Percentiles rank a stretch among this genome's conserved stretches.
These are phyloP conservation scores for Colletotrichum phormii DNA, from an alignment of 2,329 filamentous ascomycete species.

Conservation along the genomic window DNA sequence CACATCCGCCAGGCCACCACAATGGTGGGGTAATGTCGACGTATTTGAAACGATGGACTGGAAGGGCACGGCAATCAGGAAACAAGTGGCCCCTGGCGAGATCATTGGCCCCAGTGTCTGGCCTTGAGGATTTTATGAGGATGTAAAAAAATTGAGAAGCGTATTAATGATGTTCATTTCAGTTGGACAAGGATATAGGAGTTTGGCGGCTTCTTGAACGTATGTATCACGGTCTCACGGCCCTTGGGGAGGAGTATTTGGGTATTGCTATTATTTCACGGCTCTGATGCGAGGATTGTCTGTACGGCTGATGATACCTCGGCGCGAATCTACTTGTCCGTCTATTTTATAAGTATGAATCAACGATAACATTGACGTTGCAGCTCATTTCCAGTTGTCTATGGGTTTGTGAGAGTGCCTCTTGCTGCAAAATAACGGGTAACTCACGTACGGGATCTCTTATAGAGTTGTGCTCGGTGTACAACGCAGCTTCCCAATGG, in stretches of 20 bases:
- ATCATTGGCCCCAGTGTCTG: constrained; percentile 64
- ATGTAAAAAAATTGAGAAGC: neutral
- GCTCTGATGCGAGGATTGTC: constrained; percentile 19
- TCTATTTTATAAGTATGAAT: constrained; percentile 24
- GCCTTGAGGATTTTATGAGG: constrained; percentile 47
- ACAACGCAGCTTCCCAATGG: neutral
- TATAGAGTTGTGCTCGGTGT: neutral
- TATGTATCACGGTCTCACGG: constrained; percentile 12
- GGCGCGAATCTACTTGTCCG: constrained; percentile 10
- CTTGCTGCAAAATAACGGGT: neutral
- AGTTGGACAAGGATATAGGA: constrained; percentile 20
- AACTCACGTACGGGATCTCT: neutral
- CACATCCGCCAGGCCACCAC: constrained; percentile 64
- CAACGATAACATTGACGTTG: neutral
- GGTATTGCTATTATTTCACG: constrained; percentile 7
- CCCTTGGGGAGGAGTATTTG: constrained; percentile 22
- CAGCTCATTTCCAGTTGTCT: neutral
- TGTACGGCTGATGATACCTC: constrained; percentile 34
- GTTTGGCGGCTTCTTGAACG: constrained; percentile 24
- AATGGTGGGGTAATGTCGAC: constrained; percentile 72
- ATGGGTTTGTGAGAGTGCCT: too few relatives aligned
- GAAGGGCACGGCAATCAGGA: constrained; percentile 55
- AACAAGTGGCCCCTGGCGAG: constrained; percentile 53
- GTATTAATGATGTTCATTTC: constrained; percentile 18
- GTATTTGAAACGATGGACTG: constrained; percentile 61